These are phyloP conservation scores for Hypoxylon sp. DNA, from an alignment of 2,329 filamentous ascomycete species.

Conservation along the genomic window DNA sequence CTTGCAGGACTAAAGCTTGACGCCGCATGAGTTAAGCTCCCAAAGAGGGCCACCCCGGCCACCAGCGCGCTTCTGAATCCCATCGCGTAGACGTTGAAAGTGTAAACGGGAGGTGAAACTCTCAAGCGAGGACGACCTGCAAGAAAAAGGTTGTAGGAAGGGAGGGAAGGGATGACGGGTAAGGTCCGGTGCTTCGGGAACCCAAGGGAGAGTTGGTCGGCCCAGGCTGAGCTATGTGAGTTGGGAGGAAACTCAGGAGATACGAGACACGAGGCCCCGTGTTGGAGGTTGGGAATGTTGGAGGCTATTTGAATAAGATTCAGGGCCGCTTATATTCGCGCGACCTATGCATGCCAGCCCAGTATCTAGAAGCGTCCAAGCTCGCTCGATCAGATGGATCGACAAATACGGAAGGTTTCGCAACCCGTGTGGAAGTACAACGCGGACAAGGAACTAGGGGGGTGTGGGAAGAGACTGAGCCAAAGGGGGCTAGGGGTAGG, in stretches of 20 bases:
- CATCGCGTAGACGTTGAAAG: slow-evolving; percentile 36
- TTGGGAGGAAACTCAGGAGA: slow-evolving; percentile 21
- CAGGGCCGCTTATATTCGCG: slow-evolving; percentile 23
- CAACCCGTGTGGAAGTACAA: slow-evolving; percentile 31
- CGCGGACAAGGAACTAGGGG: slow-evolving; percentile 34
- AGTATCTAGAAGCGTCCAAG: slow-evolving; percentile 22
- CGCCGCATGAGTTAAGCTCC: slow-evolving; percentile 40
- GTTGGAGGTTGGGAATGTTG: slow-evolving; percentile 30
- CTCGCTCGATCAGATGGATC: slow-evolving; percentile 40
- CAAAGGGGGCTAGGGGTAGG: slow-evolving; percentile 34
- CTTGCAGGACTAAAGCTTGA: slow-evolving; percentile 70
- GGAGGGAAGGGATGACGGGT: slow-evolving; percentile 20
- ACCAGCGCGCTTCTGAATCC: slow-evolving; percentile 37
- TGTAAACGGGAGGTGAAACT: slow-evolving; percentile 22
- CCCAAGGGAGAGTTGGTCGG: slow-evolving; percentile 13
- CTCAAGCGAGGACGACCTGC: slow-evolving; percentile 15
- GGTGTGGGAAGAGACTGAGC: slow-evolving; percentile 19
- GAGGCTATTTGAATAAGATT: slow-evolving; percentile 34
- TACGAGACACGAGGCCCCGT: slow-evolving; percentile 28
- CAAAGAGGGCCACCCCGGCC: slow-evolving; percentile 42
- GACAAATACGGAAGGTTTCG: slow-evolving; percentile 45
- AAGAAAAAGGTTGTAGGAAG: slow-evolving; percentile 21
- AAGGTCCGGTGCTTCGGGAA: slow-evolving; percentile 30
- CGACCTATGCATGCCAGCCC: slow-evolving; percentile 28
- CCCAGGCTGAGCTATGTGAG: slow-evolving; percentile 17